Conservation (phyloP, 768 basidiomycete genomes). For the Pleurotus citrinopileatus region DNA sequence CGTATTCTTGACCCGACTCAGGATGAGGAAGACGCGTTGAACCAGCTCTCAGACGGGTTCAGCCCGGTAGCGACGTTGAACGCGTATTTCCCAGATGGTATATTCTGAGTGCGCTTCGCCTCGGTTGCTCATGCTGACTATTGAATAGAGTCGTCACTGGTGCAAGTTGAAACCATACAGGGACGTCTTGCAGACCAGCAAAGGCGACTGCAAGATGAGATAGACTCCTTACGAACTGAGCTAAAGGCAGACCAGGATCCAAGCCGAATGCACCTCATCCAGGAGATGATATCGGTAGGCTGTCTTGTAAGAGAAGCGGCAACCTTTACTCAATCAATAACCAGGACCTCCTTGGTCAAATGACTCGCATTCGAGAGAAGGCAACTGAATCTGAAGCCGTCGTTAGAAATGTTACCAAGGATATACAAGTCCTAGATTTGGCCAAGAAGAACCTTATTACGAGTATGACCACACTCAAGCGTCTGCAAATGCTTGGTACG, state of each 20-base stretch:
- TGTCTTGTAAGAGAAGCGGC: neutral
- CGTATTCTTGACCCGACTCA: slow-evolving; percentile 55
- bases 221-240: slow-evolving; percentile 63
- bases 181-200: slow-evolving; percentile 68
- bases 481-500: slow-evolving; percentile 92
- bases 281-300: slow-evolving; percentile 92
- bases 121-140: neutral
- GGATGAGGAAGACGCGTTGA: slow-evolving; percentile 50
- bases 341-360: slow-evolving; percentile 91
- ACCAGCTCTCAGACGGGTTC: slow-evolving; percentile 57
- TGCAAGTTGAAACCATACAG: slow-evolving; percentile 69
- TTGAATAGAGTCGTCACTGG: slow-evolving; percentile 70
- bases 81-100: slow-evolving; percentile 78
- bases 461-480: slow-evolving; percentile 86
- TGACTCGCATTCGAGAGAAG: slow-evolving; percentile 94
- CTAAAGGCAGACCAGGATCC: slow-evolving; percentile 80
- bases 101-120: slow-evolving; percentile 14
- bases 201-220: slow-evolving; percentile 65
- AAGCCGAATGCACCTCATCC: slow-evolving; percentile 85
- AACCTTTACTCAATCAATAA: slow-evolving; percentile 11
- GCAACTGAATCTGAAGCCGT: slow-evolving; percentile 97
- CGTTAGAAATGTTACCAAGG: slow-evolving; percentile 91
- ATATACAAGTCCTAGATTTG: slow-evolving; percentile 91
- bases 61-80: slow-evolving; percentile 58
- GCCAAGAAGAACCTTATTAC: slow-evolving; percentile 91